These are phyloP conservation scores for Diospyros kaki DNA, from an alignment of 148 eudicot genomes.

Conservation along the genomic window DNA sequence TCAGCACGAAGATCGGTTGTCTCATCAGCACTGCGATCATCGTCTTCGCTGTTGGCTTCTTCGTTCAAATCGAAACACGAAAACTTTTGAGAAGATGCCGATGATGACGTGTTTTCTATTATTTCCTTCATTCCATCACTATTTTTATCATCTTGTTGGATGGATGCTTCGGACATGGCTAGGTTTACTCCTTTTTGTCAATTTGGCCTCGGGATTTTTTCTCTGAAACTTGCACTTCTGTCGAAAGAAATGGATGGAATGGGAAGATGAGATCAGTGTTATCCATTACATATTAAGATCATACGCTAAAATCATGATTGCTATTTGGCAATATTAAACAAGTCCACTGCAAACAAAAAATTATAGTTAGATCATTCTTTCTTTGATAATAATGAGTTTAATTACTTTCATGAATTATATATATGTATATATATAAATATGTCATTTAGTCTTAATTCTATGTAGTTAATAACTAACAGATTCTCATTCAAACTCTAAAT, in stretches of 20 bases:
- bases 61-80: constrained; percentile 39
- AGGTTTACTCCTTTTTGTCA: not conserved
- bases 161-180: constrained; percentile 15
- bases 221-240: not conserved
- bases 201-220: not conserved
- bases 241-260: not conserved
- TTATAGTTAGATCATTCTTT: too few species aligned
- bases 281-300: not conserved
- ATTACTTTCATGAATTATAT: too few species aligned
- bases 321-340: not conserved
- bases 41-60: constrained; percentile 24
- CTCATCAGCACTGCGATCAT: constrained; percentile 1
- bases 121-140: constrained; percentile 13
- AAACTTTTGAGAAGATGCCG: constrained; percentile 19
- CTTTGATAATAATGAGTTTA: too few species aligned
- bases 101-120: constrained; percentile 15
- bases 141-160: not conserved
- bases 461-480: too few species aligned
- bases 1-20: not conserved
- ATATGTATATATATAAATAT: too few species aligned
- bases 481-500: too few species aligned
- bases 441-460: too few species aligned
- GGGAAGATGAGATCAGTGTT: not conserved
- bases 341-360: not conserved
- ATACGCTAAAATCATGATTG: too few species aligned